Base-by-base conservation (phyloP, 176 grass and related monocot genomes). In the Oryza rufipogon region DNA sequence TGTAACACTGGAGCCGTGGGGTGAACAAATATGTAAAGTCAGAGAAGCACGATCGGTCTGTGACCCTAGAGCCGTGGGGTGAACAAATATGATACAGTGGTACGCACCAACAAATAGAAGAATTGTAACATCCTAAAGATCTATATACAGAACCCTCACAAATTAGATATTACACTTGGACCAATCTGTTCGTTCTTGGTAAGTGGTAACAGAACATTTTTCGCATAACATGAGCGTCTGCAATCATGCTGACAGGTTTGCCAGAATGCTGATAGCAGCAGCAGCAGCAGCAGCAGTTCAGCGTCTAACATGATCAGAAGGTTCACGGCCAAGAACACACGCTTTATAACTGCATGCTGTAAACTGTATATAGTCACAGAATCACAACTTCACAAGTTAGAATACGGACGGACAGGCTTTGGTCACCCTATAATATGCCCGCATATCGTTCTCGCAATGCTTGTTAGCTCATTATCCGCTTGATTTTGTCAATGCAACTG, bases 401-500 rank as follows among this genome's bases (percentile, higher is more conserved):
- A 19, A 34, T 48, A 23, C 7, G 15, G 1, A 75, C 0, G 16
- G 15, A 68, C 64, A 76, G 17, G 15, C 17, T n/a, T 28, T 28
- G 28, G 28, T 28, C 28, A 28, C 28, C 28, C 28, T 28, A 28
- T 28, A 28, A 28, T 28, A 28, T 28, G 70, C 65, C 26, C 26
- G 68, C 68, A 80, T 20, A 15, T 71, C 25, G 39, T 71, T 64
- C 11, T 2, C 9, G 25, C 19, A 6, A 5, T 26, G 20, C 20
- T 54, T 28, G 41, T 73, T 87, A 66, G 26, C 66, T 66, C 80
- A 83, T 71, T 88, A 83, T 69, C 80, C 26, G 82, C 76, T 85
- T 84, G 41, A 90, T 67, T 87, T 63, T 82, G 36, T 80, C 60
- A 46, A 88, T 60, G 79, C 65, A 85, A 76, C 91, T 93, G 88